Conservation (phyloP, 306 rosid species). For the Pueraria montana region DNA sequence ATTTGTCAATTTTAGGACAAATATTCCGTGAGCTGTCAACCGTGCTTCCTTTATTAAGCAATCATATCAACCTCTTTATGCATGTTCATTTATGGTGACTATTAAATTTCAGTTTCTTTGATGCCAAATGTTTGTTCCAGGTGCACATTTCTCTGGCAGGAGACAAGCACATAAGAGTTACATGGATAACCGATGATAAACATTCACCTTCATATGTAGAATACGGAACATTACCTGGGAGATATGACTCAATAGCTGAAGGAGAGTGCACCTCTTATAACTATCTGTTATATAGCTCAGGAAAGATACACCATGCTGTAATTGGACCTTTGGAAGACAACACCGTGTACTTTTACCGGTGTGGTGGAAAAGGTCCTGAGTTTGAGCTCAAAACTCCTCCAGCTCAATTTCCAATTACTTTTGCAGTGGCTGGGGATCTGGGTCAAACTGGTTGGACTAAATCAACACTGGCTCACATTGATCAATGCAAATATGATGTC, state of each 20-base stretch:
- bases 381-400: constrained; percentile 89
- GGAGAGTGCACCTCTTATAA: constrained; percentile 85
- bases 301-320: constrained; percentile 92
- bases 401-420: constrained; percentile 76
- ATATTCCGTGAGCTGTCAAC: not conserved
- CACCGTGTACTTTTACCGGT: constrained; percentile 78
- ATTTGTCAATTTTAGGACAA: constrained; percentile 14
- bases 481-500: constrained; percentile 78
- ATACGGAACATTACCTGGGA: constrained; percentile 78
- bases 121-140: constrained; percentile 54
- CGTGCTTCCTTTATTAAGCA: not conserved
- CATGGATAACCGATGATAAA: constrained; percentile 77
- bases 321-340: constrained; percentile 84
- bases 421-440: constrained; percentile 91
- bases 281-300: constrained; percentile 80
- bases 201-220: constrained; percentile 78
- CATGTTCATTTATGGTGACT: constrained; percentile 15
- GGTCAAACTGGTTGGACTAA: constrained; percentile 97
- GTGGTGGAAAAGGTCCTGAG: constrained; percentile 86
- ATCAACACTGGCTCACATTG: constrained; percentile 88
- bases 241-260: constrained; percentile 65
- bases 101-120: constrained; percentile 31
- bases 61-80: constrained; percentile 24
- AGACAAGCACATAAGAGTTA: constrained; percentile 77
- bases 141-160: constrained; percentile 94